Evolutionary conservation across 2,329 filamentous ascomycete species (phyloP), one percentile per base, ranked within the genome.

Genomic region (Teratosphaeria pseudoeucalypti): DNA sequence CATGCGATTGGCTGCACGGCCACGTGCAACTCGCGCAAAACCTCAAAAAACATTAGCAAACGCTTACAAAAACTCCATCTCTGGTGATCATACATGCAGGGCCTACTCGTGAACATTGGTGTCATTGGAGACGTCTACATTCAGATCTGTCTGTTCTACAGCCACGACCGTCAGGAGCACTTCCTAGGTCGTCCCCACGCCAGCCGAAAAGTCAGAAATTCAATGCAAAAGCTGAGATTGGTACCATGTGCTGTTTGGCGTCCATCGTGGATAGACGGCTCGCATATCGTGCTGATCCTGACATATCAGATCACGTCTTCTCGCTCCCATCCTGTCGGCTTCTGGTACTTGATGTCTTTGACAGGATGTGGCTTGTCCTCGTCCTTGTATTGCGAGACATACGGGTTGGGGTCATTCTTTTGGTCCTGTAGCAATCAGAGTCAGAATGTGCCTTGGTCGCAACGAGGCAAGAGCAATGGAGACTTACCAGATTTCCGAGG

Each of bases 361-460:
- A 84, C 83, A 3, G 87, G 89, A 65, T 92, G 90, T 27, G 84
- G 82, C 63, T 79, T 78, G 5, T 77, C 77, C 14, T 78, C 77
- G 63, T 90, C 84, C 74, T 88, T 90, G 78, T 92, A 96, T 67
- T 85, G 81, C 73, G 86, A 89, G 54, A 90, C 87, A 70, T 94
- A 99, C 2, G 94, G 94, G 70, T 99, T 99, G 1, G 92, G 92
- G 70, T 99, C 94, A 37, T 85, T 55, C 12, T 54, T 23, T 7
- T 54, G 53, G 26, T 54, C 34, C 43, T 49, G 19, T 23, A 19
- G 16, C 43, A 49, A 26, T 16, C 19, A 23, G 23, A 49, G 43
- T 49, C 43, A 49, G 43, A 9, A 19, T 23, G 19, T 10, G 19
- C 6, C 43, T 9, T 49, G 16, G 19, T 10, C 16, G n/a, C 19